Percentiles rank a stretch among this genome's conserved stretches.
Evolutionary conservation across 495 filamentous ascomycete species (phyloP).

Genomic region (Annulohypoxylon nitens): DNA sequence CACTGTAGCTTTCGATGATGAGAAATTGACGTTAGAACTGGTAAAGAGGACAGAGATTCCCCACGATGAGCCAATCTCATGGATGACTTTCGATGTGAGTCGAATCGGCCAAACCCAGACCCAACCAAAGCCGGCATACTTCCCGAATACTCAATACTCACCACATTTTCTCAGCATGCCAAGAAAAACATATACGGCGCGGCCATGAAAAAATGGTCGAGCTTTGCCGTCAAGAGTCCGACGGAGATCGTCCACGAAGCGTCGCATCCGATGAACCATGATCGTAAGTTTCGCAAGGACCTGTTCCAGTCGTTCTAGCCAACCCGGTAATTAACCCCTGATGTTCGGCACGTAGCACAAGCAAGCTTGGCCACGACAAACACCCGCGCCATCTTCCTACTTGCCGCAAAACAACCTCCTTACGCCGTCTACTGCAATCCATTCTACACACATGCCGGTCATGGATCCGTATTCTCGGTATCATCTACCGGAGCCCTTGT

Average conservation of each 20-base stretch:
- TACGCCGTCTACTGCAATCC: slow-evolving; percentile 87
- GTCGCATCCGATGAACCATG: slow-evolving; percentile 74
- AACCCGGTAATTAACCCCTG: slow-evolving; percentile 29
- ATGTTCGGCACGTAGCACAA: slow-evolving; percentile 62
- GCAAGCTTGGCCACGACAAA: slow-evolving; percentile 77
- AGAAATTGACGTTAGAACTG: slow-evolving; percentile 74
- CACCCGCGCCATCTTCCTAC: slow-evolving; percentile 87
- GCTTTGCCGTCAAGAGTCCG: slow-evolving; percentile 80
- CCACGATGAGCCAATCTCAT: slow-evolving; percentile 85
- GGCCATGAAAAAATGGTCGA: slow-evolving; percentile 91
- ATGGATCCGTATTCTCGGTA: slow-evolving; percentile 81
- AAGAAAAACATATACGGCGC: slow-evolving; percentile 88
- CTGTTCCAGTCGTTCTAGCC: slow-evolving; percentile 17
- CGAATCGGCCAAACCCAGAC: neutral
- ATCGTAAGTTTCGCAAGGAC: slow-evolving; percentile 56
- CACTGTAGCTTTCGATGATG: slow-evolving; percentile 85
- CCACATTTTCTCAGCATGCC: slow-evolving; percentile 65
- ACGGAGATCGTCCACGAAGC: slow-evolving; percentile 80
- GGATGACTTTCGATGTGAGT: slow-evolving; percentile 87
- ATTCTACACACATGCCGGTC: slow-evolving; percentile 86
- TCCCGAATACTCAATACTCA: slow-evolving; percentile 50
- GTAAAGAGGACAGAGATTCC: slow-evolving; percentile 84
- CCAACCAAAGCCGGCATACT: neutral
- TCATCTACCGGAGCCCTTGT: slow-evolving; percentile 71
- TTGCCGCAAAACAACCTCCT: slow-evolving; percentile 79